Evolutionary conservation across 2,329 filamentous ascomycete species (phyloP), one percentile per base, ranked within the genome.

Genomic region (Penicillium corylophilum): DNA sequence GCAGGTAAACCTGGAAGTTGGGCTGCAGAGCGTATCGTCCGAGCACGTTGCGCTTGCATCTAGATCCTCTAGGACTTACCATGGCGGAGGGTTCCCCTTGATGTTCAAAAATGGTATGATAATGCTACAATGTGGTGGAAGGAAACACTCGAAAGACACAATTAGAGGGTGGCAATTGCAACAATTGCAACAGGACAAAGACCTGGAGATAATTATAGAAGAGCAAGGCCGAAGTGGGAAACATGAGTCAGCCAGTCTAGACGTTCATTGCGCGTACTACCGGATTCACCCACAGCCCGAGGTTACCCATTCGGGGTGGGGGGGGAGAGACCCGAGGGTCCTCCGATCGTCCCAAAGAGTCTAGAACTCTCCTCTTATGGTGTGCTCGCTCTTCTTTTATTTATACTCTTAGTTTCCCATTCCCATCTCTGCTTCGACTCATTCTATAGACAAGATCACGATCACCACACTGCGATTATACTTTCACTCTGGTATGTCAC

Each of bases 1-100:
- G 50, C 53, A 51, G 33, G 31, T 31, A 51, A 41, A 42, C 48
- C 26, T 48, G 48, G 48, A 51, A 41, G 29, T 38, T 31, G 8
- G 43, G 43, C 38, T 40, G 38, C 39, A 41, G 39, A n/a, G 29
- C 46, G 31, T 35, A 40, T 42, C 38, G 40, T 15, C 36, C 28
- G 45, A 40, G 47, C 48, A 44, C 23, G 7, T 16, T 49, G 50
- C 48, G 44, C 44, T 39, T n/a, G 39, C 15, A 24, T 26, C 38
- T 40, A 40, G 38, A 23, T 15, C 22, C 5, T 24, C 33, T 36
- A 9, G 3, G n/a, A 18, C n/a, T n/a, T n/a, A n/a, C n/a, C n/a
- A n/a, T n/a, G n/a, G n/a, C n/a, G n/a, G n/a, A n/a, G n/a, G n/a
- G n/a, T n/a, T n/a, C n/a, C n/a, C n/a, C n/a, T n/a, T n/a, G n/a